Percentiles rank a stretch among this genome's conserved stretches.
Conservation (phyloP, 148 eudicot species). For the Rhododendron ferrugineum region DNA sequence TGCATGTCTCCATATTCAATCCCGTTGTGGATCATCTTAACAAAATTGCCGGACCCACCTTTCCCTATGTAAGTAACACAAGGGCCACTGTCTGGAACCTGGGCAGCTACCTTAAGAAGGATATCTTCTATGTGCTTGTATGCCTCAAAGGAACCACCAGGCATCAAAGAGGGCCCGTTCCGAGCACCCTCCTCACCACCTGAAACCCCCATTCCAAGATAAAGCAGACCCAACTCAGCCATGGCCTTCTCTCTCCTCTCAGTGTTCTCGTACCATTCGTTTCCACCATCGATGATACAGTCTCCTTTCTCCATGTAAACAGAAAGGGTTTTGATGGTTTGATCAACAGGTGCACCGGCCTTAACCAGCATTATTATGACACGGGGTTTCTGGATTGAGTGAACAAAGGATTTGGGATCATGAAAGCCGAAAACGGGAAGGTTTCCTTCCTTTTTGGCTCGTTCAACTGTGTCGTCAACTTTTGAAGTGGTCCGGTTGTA, state of each 20-base stretch:
- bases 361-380: conserved; percentile 86
- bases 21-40: conserved; percentile 86
- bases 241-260: conserved; percentile 83
- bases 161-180: conserved; percentile 88
- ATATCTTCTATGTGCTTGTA: conserved; percentile 83
- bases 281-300: conserved; percentile 88
- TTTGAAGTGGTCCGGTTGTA: conserved; percentile 85
- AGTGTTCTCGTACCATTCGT: conserved; percentile 95
- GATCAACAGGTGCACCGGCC: conserved; percentile 91
- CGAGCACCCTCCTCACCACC: conserved; percentile 98
- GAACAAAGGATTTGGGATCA: conserved; percentile 76
- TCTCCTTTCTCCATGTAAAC: conserved; percentile 79
- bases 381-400: conserved; percentile 82
- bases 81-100: conserved; percentile 86
- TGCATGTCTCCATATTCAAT: conserved; percentile 96
- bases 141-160: conserved; percentile 83
- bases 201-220: conserved; percentile 96
- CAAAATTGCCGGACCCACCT: conserved; percentile 89
- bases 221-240: conserved; percentile 66
- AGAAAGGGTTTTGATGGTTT: conserved; percentile 74
- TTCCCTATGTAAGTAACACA: conserved; percentile 86
- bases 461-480: conserved; percentile 80
- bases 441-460: conserved; percentile 81
- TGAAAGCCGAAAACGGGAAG: conserved; percentile 80
- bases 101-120: conserved; percentile 83